A percentile compares a stretch with the other conserved stretches of the same genome.
Evolutionary conservation across 108 stramenopile genomes (phyloP).

Genomic region (Skeletonema grethae): DNA sequence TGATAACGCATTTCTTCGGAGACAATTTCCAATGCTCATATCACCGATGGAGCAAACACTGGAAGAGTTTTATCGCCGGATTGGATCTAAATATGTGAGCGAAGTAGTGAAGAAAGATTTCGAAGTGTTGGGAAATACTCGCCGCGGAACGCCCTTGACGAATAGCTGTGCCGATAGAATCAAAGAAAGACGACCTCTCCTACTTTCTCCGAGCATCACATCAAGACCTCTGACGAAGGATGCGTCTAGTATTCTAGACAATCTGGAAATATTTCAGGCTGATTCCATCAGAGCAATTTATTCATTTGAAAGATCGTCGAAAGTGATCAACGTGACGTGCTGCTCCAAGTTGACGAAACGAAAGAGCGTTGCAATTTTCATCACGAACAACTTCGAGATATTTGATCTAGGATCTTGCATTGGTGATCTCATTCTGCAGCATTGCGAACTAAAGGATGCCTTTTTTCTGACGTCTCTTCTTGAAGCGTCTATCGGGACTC

Average conservation of each 20-base stretch:
- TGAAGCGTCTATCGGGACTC: conserved; percentile 72
- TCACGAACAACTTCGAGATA: conserved; percentile 66
- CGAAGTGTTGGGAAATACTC: conserved; percentile 52
- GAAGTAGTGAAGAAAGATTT: conserved; percentile 66
- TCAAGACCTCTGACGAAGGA: conserved; percentile 57
- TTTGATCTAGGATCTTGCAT: conserved; percentile 80
- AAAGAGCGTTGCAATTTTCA: conserved; percentile 46
- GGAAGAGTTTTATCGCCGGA: conserved; percentile 64
- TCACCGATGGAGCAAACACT: conserved; percentile 74
- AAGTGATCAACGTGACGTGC: conserved; percentile 58
- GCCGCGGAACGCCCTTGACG: conserved; percentile 43
- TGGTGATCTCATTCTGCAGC: conserved; percentile 69
- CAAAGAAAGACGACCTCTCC: conserved; percentile 65
- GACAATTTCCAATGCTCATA: conserved; percentile 54
- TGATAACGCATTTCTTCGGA: conserved; percentile 77
- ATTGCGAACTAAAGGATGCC: conserved; percentile 78
- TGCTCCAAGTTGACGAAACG: conserved; percentile 39
- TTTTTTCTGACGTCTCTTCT: conserved; percentile 73
- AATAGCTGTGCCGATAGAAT: conserved; percentile 56
- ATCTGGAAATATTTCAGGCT: conserved; percentile 53
- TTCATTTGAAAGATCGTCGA: conserved; percentile 51
- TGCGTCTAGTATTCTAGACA: conserved; percentile 54
- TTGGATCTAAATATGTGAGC: conserved; percentile 74
- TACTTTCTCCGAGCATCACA: conserved; percentile 68
- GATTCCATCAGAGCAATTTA: conserved; percentile 63